Conservation (phyloP, 2,329 filamentous ascomycete genomes). For the Neopestalotiopsis clavispora region DNA sequence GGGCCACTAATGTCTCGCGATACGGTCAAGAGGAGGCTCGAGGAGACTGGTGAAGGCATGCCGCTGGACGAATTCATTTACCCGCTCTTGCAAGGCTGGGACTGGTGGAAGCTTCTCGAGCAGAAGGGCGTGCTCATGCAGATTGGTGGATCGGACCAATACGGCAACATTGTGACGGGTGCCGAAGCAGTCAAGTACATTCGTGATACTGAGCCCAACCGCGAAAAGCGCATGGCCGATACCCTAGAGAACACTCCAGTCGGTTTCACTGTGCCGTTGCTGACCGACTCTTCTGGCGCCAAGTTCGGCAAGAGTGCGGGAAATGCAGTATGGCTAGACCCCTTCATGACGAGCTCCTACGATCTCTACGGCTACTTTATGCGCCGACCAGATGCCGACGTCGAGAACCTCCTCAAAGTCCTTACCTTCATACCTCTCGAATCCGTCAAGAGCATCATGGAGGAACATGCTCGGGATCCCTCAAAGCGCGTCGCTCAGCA, state of each 20-base stretch:
- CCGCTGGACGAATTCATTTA: conserved; percentile 93
- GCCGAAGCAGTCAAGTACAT: conserved; percentile 84
- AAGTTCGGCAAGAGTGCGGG: conserved; percentile 97
- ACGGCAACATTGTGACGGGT: conserved; percentile 91
- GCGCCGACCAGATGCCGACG: conserved; percentile 78
- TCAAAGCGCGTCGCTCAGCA: conserved; percentile 82
- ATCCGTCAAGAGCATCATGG: conserved; percentile 72
- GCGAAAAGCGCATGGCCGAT: conserved; percentile 41
- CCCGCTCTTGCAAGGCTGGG: conserved; percentile 92
- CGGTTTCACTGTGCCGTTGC: conserved; percentile 87
- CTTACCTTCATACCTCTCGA: conserved; percentile 85
- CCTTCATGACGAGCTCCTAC: conserved; percentile 78
- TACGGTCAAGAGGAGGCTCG: conserved; percentile 83
- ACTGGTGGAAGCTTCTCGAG: conserved; percentile 88
- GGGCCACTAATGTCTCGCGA: conserved; percentile 89
- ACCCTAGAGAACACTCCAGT: conserved; percentile 64
- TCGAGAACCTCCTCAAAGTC: conserved; percentile 82
- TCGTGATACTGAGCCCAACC: conserved; percentile 59
- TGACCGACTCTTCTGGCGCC: conserved; percentile 82
- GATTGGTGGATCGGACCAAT: conserved; percentile 95
- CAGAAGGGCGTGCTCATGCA: conserved; percentile 77
- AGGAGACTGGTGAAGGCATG: conserved; percentile 88
- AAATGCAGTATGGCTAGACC: conserved; percentile 92
- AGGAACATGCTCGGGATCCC: conserved; percentile 69
- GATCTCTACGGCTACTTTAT: conserved; percentile 93